phyloP scores from a whole-genome alignment of 2,329 filamentous ascomycete genomes.

The Zasmidium angulare region DNA sequence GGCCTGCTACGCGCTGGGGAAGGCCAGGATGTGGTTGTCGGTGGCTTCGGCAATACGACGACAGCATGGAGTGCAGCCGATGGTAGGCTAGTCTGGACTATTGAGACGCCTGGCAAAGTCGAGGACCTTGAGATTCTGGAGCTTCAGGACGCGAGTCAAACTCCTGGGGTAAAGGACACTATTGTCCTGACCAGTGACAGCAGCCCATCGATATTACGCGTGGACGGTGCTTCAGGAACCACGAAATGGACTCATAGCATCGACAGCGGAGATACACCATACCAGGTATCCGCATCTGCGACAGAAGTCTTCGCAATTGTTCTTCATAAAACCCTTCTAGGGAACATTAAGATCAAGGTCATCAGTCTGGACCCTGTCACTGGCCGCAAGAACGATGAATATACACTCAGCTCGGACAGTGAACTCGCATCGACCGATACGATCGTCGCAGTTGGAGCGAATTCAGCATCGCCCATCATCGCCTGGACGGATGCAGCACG shows the following conservation, averaged over 20 bases:
- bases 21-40: constrained; percentile 73
- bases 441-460: constrained; percentile 73
- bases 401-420: constrained; percentile 69
- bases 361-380: constrained; percentile 70
- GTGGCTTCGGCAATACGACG: constrained; percentile 68
- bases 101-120: constrained; percentile 56
- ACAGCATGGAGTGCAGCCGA: constrained; percentile 80
- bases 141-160: constrained; percentile 54
- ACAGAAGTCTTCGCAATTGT: constrained; percentile 74
- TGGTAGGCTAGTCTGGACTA: constrained; percentile 76
- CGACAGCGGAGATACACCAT: constrained; percentile 65
- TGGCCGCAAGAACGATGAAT: constrained; percentile 70
- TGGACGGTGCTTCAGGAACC: constrained; percentile 71
- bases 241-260: constrained; percentile 75
- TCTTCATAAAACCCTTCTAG: constrained; percentile 64
- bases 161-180: constrained; percentile 61
- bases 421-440: constrained; percentile 66
- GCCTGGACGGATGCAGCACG: constrained; percentile 69
- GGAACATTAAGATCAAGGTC: constrained; percentile 75
- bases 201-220: constrained; percentile 62
- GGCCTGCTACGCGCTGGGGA: constrained; percentile 69
- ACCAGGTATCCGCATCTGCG: constrained; percentile 71
- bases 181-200: constrained; percentile 65
- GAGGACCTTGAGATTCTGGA: constrained; percentile 77
- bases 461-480: constrained; percentile 71